A percentile compares a stretch with the other conserved stretches of the same genome.
phyloP scores from a whole-genome alignment of 176 grass and related monocot species.

The Paspalum vaginatum region DNA sequence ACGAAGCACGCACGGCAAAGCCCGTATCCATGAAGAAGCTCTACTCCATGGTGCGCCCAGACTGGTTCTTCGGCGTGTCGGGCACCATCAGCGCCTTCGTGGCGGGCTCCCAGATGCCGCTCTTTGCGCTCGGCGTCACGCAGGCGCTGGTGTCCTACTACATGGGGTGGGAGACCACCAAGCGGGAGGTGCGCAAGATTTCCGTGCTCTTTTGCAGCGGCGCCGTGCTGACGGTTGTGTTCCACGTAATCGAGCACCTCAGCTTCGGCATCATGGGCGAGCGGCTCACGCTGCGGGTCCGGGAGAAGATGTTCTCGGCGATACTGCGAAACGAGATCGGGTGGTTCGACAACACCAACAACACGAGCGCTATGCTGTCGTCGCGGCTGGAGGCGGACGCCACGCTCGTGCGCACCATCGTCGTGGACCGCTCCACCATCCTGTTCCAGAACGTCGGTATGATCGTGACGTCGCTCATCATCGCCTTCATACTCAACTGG shows the following conservation, averaged over 20 bases:
- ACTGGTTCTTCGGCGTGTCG: conserved; percentile 81
- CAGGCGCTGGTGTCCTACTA: conserved; percentile 95
- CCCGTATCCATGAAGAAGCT: conserved; percentile 84
- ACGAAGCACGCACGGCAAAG: conserved; percentile 52
- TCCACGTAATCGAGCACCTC: conserved; percentile 85
- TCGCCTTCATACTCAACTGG: conserved; percentile 96
- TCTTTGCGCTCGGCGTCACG: conserved; percentile 87
- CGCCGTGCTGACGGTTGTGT: conserved; percentile 70
- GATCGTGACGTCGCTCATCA: conserved; percentile 82
- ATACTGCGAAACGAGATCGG: conserved; percentile 89
- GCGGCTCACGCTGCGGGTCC: conserved; percentile 83
- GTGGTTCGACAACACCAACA: conserved; percentile 84
- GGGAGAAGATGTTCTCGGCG: conserved; percentile 86
- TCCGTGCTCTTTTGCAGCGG: conserved; percentile 72
- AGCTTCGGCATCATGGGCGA: conserved; percentile 97
- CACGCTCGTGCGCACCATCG: conserved; percentile 87
- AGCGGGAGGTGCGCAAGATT: conserved; percentile 84
- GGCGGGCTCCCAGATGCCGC: conserved; percentile 83
- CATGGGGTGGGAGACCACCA: conserved; percentile 94
- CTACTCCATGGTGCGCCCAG: conserved; percentile 79
- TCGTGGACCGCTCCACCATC: conserved; percentile 88
- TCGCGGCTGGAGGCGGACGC: conserved; percentile 86
- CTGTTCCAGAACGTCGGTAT: conserved; percentile 92
- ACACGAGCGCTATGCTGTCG: conserved; percentile 81
- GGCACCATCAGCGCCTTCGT: conserved; percentile 79